Conservation (phyloP, 768 basidiomycete species). For the Lactarius hengduanensis region DNA sequence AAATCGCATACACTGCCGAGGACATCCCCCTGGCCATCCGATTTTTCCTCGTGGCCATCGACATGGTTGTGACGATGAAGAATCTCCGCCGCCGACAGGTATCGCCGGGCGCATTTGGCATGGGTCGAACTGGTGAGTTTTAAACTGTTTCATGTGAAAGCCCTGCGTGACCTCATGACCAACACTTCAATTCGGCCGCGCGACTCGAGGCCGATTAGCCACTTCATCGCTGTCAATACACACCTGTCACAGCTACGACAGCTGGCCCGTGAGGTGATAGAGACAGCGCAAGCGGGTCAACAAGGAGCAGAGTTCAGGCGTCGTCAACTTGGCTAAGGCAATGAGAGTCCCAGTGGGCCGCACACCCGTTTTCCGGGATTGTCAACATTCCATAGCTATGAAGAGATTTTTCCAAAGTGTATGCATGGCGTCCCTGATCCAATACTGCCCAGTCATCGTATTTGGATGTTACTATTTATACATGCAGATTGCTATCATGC, state of each 20-base stretch:
- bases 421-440: no score
- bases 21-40: constrained; percentile 71
- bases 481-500: no score
- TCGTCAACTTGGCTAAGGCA: no score
- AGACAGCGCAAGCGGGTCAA: not conserved
- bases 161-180: not conserved
- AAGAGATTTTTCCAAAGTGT: no score
- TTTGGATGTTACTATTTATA: no score
- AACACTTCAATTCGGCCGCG: constrained; percentile 12
- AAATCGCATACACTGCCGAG: constrained; percentile 78
- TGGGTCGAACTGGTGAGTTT: constrained; percentile 75
- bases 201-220: constrained; percentile 21
- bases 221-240: constrained; percentile 15
- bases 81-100: constrained; percentile 46
- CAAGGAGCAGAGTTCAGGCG: constrained; percentile 12
- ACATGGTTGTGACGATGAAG: constrained; percentile 63
- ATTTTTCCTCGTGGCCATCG: constrained; percentile 73
- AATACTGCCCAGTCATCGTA: no score
- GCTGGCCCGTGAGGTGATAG: constrained; percentile 16
- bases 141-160: not conserved
- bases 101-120: constrained; percentile 74
- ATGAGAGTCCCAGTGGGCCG: no score
- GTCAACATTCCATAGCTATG: no score
- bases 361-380: no score
- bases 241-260: constrained; percentile 10